phyloP scores from a whole-genome alignment of 345 rosid genomes.

The Luvunga scandens region DNA sequence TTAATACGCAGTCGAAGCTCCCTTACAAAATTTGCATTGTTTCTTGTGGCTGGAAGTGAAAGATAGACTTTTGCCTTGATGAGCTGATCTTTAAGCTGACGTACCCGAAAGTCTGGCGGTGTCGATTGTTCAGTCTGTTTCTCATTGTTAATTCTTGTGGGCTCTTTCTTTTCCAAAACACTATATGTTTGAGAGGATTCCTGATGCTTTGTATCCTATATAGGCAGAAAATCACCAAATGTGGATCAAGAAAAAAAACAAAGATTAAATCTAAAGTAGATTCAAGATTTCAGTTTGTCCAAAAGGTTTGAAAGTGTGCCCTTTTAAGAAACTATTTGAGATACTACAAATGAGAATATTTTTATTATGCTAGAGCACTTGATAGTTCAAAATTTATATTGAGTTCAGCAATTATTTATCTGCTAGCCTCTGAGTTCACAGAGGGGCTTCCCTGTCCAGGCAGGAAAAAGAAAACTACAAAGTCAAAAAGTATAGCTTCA shows the following conservation, averaged over 20 bases:
- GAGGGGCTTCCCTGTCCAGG: not conserved
- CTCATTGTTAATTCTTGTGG: constrained; percentile 24
- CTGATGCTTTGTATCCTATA: constrained; percentile 30
- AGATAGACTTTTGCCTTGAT: constrained; percentile 87
- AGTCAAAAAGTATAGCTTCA: not conserved
- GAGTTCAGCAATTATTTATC: not conserved
- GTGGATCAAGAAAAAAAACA: not conserved
- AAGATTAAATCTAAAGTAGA: not conserved
- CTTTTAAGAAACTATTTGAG: not conserved
- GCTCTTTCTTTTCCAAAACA: constrained; percentile 33
- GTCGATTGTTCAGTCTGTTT: constrained; percentile 35
- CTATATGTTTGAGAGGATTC: constrained; percentile 30
- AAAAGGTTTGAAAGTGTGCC: not conserved
- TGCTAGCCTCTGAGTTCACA: not conserved
- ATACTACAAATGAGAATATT: not conserved
- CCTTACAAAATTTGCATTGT: constrained; percentile 61
- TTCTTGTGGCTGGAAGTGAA: constrained; percentile 74
- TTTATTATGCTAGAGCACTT: not conserved
- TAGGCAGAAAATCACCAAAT: constrained; percentile 7
- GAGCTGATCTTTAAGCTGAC: constrained; percentile 86
- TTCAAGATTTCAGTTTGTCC: not conserved
- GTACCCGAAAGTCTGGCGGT: constrained; percentile 60
- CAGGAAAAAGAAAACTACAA: not conserved
- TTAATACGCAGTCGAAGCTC: constrained; percentile 83
- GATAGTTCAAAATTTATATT: not conserved